Percentiles rank a stretch among this genome's conserved stretches.
phyloP scores from a whole-genome alignment of 345 rosid genomes.

The Eucalyptus paniculata region DNA sequence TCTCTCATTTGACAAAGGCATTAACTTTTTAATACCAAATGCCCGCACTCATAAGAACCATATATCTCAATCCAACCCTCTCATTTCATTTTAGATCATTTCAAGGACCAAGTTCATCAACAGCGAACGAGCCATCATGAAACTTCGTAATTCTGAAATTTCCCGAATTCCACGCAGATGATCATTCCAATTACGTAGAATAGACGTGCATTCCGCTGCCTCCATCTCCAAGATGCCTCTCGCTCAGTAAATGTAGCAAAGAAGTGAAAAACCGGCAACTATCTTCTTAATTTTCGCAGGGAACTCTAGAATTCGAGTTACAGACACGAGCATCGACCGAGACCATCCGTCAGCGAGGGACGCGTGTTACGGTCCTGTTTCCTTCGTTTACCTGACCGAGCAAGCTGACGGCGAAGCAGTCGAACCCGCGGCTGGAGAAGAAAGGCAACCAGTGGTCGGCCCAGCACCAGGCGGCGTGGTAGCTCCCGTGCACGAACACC shows the following conservation, averaged over 20 bases:
- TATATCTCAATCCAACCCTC: neutral
- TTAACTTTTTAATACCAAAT: neutral
- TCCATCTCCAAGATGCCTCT: neutral
- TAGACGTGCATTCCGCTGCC: neutral
- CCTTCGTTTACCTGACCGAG: constrained; percentile 49
- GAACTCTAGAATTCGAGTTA: neutral
- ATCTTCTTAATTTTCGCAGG: neutral
- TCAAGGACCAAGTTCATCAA: neutral
- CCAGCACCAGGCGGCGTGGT: constrained; percentile 98
- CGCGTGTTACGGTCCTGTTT: neutral
- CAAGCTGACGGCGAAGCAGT: constrained; percentile 76
- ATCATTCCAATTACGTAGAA: neutral
- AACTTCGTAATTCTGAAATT: neutral
- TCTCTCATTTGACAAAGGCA: neutral
- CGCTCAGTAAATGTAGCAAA: neutral
- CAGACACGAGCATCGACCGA: neutral
- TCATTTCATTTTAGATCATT: neutral
- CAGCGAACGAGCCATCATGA: neutral
- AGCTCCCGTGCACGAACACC: constrained; percentile 87
- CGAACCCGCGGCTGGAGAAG: constrained; percentile 68
- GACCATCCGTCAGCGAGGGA: neutral
- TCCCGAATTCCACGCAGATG: neutral
- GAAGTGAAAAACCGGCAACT: neutral
- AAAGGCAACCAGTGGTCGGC: constrained; percentile 88
- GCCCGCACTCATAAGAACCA: neutral